Base-by-base conservation (phyloP, 371 early-diverging fungal species). In the Lichtheimia corymbifera region DNA sequence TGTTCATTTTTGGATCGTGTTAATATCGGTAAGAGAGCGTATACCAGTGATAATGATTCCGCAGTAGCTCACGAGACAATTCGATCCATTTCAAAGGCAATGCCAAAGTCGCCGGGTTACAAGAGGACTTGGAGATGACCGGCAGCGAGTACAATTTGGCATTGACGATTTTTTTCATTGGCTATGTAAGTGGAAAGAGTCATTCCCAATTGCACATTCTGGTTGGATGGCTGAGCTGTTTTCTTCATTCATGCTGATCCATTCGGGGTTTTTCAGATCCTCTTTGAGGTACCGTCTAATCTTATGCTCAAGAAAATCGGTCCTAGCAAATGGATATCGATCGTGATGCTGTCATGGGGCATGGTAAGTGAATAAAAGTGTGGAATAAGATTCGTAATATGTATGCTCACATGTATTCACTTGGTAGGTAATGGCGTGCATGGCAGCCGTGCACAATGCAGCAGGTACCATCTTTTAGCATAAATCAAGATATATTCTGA, bases 261-360 rank as follows among this genome's bases (percentile, higher is more conserved):
- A 47, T 53, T 22, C 15, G 41, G 17, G 35, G 17, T 45, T 25
- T 45, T 25, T 20, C 74, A 84, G 82, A 74, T 87, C 50, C 47
- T 88, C 35, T 83, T 85, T 58, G 91, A 92, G 62, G 72, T 88
- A 24, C 90, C 91, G 14, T 88, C 88, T 45, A 92, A 91, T 66
- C 69, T 92, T 61, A 62, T 89, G 70, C 73, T 88, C 47, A 88
- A 91, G 58, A 70, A 62, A 3, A 64, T 89, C 47, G 83, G 87
- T 7, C 86, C 92, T 7, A 77, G 80, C 17, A 63, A 66, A 40
- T 90, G 91, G 94, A 85, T 95, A 51, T 84, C 92, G 4, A 73
- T 86, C n/a, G 77, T 83, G 30, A 79, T 80, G 79, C 65, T 83
- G 50, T 56, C 73, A 50, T 71, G 82, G 83, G 82, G 80, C 11